A percentile compares a stretch with the other conserved stretches of the same genome.
Conservation (phyloP, 2,329 filamentous ascomycete genomes). For the Amylocarpus encephaloides region DNA sequence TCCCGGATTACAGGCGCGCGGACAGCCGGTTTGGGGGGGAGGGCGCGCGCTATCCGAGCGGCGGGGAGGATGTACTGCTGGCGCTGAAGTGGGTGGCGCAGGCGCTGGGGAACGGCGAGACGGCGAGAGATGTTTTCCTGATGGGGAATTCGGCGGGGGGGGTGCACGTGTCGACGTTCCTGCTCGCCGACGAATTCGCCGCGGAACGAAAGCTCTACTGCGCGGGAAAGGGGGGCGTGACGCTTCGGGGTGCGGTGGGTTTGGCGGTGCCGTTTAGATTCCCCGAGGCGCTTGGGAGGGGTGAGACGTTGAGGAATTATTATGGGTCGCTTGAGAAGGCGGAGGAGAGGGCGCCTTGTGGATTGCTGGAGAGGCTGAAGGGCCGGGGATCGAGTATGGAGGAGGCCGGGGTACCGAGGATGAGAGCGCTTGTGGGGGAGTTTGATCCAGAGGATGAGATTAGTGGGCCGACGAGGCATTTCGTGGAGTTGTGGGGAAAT, state of each 20-base stretch:
- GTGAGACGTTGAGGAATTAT: constrained; percentile 18
- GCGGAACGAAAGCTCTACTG: constrained; percentile 17
- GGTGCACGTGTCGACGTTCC: constrained; percentile 26
- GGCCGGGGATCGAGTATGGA: constrained; percentile 2
- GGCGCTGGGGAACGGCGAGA: constrained; percentile 3
- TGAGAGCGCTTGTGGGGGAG: constrained; percentile 22
- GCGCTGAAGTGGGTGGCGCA: constrained; percentile 23
- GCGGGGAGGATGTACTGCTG: constrained; percentile 26
- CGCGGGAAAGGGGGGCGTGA: constrained; percentile 6
- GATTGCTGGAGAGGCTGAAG: constrained; percentile 1
- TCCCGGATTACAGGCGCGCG: constrained; percentile 28
- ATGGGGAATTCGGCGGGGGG: constrained; percentile 31
- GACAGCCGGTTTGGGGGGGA: constrained; percentile 21
- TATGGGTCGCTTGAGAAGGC: constrained; percentile 16
- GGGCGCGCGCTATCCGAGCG: constrained; percentile 24
- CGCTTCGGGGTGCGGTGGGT: constrained; percentile 21
- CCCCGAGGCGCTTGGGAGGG: background rate
- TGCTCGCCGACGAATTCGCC: constrained; percentile 20
- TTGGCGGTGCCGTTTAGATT: constrained; percentile 22
- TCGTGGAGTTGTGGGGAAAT: constrained; percentile 23
- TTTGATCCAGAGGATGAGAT: constrained; percentile 29
- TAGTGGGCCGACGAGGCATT: constrained; percentile 21
- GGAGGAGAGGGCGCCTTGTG: constrained; percentile 17
- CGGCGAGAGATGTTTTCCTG: constrained; percentile 22
- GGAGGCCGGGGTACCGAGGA: constrained; percentile 17